These are phyloP conservation scores for Suillus paluster DNA, from an alignment of 768 basidiomycete species.

Conservation along the genomic window DNA sequence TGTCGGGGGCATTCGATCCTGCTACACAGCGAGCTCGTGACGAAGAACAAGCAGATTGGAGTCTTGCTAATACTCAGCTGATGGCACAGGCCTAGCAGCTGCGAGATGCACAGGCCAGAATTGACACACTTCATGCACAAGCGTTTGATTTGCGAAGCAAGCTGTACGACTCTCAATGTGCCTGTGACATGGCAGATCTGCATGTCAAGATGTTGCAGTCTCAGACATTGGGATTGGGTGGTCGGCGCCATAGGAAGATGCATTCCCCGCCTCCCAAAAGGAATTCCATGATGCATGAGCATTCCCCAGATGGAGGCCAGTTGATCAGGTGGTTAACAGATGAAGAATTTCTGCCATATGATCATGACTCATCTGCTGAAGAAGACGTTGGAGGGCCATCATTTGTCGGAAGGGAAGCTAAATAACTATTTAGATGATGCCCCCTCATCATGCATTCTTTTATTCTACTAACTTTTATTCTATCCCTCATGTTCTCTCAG, in stretches of 20 bases:
- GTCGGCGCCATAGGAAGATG: background rate
- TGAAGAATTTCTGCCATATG: background rate
- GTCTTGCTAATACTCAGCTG: conserved; percentile 20
- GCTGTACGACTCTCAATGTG: background rate
- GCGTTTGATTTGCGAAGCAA: background rate
- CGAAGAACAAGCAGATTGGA: conserved; percentile 22
- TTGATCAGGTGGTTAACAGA: background rate
- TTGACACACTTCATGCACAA: conserved; percentile 23
- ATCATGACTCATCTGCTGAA: background rate
- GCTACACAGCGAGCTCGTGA: conserved; percentile 23
- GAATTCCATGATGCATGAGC: background rate
- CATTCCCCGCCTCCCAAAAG: background rate
- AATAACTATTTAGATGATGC: too few species aligned
- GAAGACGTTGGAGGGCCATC: too few species aligned
- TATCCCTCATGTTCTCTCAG: too few species aligned
- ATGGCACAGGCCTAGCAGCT: conserved; percentile 21
- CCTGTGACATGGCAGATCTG: background rate
- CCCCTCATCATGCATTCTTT: too few species aligned
- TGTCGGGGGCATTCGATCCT: conserved; percentile 34
- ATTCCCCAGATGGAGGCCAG: background rate
- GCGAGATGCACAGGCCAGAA: conserved; percentile 20
- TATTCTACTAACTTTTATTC: too few species aligned
- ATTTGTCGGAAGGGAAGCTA: too few species aligned
- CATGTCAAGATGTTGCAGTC: background rate
- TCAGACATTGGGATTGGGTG: background rate